These are phyloP conservation scores for Flaveria brownii DNA, from an alignment of 129 eudicot genomes.

Conservation along the genomic window DNA sequence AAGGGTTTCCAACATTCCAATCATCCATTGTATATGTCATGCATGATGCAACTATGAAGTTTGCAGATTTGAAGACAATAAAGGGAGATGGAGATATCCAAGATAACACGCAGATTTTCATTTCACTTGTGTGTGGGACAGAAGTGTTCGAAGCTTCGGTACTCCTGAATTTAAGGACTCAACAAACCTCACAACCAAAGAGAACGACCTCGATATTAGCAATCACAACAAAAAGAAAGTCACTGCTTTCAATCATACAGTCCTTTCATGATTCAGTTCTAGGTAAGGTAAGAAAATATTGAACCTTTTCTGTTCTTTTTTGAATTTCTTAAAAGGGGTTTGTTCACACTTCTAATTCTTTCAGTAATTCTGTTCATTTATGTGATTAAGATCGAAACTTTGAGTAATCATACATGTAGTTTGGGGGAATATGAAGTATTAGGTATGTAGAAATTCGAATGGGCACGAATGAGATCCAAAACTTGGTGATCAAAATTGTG, in stretches of 20 bases:
- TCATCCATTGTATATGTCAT: neutral
- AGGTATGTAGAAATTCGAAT: conserved; percentile 29
- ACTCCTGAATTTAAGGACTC: conserved; percentile 36
- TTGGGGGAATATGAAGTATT: neutral
- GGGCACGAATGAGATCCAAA: conserved; percentile 52
- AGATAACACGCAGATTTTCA: no score
- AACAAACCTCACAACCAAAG: conserved; percentile 32
- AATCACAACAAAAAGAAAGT: conserved; percentile 17
- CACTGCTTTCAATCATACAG: conserved; percentile 23
- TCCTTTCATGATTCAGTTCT: conserved; percentile 28
- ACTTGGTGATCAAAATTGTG: conserved; percentile 31
- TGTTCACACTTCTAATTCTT: no score
- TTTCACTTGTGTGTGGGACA: conserved; percentile 4
- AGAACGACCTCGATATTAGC: conserved; percentile 11
- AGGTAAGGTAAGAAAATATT: conserved; percentile 20
- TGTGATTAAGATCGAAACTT: neutral
- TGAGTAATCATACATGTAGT: conserved; percentile 10
- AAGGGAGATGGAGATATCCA: neutral
- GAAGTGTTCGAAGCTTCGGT: conserved; percentile 8
- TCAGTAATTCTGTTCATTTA: no score
- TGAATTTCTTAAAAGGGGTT: conserved; percentile 12
- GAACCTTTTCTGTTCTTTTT: conserved; percentile 8
- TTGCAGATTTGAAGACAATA: neutral
- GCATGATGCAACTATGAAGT: neutral
- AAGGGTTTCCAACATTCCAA: neutral